Evolutionary conservation across 768 basidiomycete species (phyloP).

Genomic region (Lenzites betulinus): DNA sequence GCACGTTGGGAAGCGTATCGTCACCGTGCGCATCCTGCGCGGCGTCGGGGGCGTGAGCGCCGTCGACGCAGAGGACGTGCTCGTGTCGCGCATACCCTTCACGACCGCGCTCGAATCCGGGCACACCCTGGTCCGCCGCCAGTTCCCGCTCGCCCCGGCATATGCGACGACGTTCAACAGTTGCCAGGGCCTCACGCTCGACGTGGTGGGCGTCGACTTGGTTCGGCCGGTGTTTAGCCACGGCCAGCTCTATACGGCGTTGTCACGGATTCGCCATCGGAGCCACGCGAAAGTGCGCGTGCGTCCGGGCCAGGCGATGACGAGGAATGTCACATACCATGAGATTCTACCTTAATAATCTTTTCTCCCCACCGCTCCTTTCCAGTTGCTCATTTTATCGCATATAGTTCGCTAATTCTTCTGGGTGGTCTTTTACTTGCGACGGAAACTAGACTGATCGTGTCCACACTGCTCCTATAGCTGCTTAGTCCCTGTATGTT

Average conservation of each 20-base stretch:
- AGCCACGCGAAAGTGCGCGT: conserved; percentile 28
- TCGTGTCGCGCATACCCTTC: conserved; percentile 33
- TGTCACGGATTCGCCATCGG: conserved; percentile 32
- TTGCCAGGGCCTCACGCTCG: conserved; percentile 44
- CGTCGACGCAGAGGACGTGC: conserved; percentile 28
- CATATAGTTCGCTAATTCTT: background rate
- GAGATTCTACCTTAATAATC: conserved; percentile 30
- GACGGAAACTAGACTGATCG: too few relatives aligned
- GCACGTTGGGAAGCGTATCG: conserved; percentile 28
- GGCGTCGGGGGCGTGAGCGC: conserved; percentile 17
- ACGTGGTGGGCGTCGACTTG: conserved; percentile 41
- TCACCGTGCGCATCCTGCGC: conserved; percentile 30
- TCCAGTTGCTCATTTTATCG: background rate
- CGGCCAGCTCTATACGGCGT: conserved; percentile 35
- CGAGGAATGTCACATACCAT: conserved; percentile 32
- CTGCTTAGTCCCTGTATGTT: background rate
- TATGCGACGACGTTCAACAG: conserved; percentile 47
- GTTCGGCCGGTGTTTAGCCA: conserved; percentile 41
- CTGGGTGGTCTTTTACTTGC: too few relatives aligned
- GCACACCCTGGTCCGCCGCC: conserved; percentile 36
- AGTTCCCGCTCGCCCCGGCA: conserved; percentile 42
- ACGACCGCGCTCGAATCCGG: conserved; percentile 25
- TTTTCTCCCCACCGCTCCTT: background rate
- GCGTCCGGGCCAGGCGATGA: conserved; percentile 22
- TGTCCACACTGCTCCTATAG: too few relatives aligned